Conservation (phyloP, 1,284 basidiomycete species). For the Trichosporon sp. region DNA sequence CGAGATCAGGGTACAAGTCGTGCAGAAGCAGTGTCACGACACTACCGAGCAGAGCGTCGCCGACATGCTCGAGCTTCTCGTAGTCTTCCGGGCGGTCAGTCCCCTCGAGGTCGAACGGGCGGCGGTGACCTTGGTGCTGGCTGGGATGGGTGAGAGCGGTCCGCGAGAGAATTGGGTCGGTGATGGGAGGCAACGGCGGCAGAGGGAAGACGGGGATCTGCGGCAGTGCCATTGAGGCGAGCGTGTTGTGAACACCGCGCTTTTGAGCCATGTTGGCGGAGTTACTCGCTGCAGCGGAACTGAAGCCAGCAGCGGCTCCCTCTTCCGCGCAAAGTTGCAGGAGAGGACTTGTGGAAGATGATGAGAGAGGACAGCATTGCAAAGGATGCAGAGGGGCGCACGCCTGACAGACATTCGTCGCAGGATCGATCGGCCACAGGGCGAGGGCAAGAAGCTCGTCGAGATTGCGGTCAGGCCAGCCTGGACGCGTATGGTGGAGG, state of each 20-base stretch:
- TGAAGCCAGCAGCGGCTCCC: too few relatives aligned
- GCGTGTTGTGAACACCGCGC: neutral
- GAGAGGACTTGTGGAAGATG: neutral
- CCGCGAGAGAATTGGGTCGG: constrained; percentile 15
- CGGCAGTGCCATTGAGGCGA: constrained; percentile 14
- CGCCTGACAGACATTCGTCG: neutral
- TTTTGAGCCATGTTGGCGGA: neutral
- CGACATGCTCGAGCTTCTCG: constrained; percentile 44
- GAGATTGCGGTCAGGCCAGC: neutral
- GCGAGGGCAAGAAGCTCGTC: neutral
- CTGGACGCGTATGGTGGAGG: neutral
- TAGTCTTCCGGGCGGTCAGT: constrained; percentile 25
- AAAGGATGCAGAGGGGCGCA: neutral
- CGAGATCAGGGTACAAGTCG: constrained; percentile 33
- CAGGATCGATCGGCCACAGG: neutral
- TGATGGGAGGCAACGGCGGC: constrained; percentile 33
- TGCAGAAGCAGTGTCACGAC: constrained; percentile 35
- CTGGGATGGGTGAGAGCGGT: constrained; percentile 31
- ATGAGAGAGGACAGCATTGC: neutral
- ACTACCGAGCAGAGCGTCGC: constrained; percentile 30
- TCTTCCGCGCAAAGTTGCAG: too few relatives aligned
- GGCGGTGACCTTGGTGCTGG: neutral
- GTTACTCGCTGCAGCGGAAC: too few relatives aligned
- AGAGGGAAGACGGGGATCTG: constrained; percentile 21
- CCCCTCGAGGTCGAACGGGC: constrained; percentile 10